Percentiles rank a stretch among this genome's conserved stretches.
Evolutionary conservation across 108 stramenopile species (phyloP).

Genomic region (Cylindrotheca fusiformis): DNA sequence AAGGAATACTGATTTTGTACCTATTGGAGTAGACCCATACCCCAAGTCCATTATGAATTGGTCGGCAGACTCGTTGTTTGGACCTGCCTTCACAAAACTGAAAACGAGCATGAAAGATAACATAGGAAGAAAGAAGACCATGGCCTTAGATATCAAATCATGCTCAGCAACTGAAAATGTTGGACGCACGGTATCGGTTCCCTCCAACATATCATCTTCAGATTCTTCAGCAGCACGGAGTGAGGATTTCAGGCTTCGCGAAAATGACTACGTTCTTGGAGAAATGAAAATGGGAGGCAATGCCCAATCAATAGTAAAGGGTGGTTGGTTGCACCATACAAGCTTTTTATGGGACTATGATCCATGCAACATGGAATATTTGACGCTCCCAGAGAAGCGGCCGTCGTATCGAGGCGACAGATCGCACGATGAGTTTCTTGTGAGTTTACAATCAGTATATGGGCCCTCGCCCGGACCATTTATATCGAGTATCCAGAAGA

Average conservation of each 20-base stretch:
- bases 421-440: conserved; percentile 80
- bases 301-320: conserved; percentile 86
- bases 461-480: conserved; percentile 34
- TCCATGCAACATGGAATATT: conserved; percentile 68
- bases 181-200: conserved; percentile 11
- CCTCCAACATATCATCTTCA: no score
- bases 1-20: conserved; percentile 33
- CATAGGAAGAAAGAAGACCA: conserved; percentile 23
- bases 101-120: conserved; percentile 3
- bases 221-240: background rate
- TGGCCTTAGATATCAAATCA: conserved; percentile 52
- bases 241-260: conserved; percentile 48
- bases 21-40: conserved; percentile 50
- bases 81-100: conserved; percentile 59
- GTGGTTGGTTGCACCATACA: conserved; percentile 93
- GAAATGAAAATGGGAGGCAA: conserved; percentile 93
- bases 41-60: conserved; percentile 88
- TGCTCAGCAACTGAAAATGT: conserved; percentile 38
- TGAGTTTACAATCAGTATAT: conserved; percentile 59
- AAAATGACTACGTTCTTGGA: conserved; percentile 91
- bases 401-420: conserved; percentile 90
- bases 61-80: conserved; percentile 72
- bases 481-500: conserved; percentile 37
- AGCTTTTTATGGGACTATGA: conserved; percentile 91
- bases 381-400: conserved; percentile 82